These are phyloP conservation scores for Cladosporium sp. DNA, from an alignment of 2,329 filamentous ascomycete genomes.

Conservation along the genomic window DNA sequence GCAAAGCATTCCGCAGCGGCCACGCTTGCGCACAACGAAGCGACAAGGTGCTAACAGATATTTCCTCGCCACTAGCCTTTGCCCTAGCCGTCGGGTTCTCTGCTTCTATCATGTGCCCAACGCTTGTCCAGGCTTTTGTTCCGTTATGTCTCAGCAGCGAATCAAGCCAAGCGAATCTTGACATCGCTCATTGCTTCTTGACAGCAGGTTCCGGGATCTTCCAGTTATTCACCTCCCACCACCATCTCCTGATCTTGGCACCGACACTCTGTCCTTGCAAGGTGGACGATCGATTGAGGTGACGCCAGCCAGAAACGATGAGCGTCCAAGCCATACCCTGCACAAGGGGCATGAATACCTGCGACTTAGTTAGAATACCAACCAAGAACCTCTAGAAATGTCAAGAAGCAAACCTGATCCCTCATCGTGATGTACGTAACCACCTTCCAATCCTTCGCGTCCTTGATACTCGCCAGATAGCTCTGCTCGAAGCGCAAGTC, in stretches of 20 bases:
- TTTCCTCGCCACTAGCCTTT: too few species aligned
- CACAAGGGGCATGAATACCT: constrained; percentile 80
- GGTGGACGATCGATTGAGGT: constrained; percentile 77
- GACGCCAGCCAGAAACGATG: constrained; percentile 78
- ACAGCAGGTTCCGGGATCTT: constrained; percentile 53
- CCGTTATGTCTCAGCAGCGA: too few species aligned
- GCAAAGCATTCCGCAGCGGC: too few species aligned
- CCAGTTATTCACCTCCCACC: constrained; percentile 95
- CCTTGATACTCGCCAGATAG: constrained; percentile 84
- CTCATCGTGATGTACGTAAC: constrained; percentile 79
- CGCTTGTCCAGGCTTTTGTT: too few species aligned
- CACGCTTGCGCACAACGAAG: too few species aligned
- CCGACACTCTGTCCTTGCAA: constrained; percentile 74
- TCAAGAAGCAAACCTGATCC: constrained; percentile 65
- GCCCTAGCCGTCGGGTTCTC: too few species aligned
- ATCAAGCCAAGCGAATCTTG: too few species aligned
- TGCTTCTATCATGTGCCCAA: too few species aligned
- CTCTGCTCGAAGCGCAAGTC: constrained; percentile 97
- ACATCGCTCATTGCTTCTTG: too few species aligned
- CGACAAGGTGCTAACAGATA: too few species aligned
- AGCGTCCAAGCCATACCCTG: constrained; percentile 91
- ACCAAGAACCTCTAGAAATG: background rate
- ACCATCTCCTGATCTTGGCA: constrained; percentile 79
- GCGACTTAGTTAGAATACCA: constrained; percentile 3
- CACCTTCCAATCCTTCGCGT: constrained; percentile 73